Conservation (phyloP, 257 asterid species). For the Coffea eugenioides region DNA sequence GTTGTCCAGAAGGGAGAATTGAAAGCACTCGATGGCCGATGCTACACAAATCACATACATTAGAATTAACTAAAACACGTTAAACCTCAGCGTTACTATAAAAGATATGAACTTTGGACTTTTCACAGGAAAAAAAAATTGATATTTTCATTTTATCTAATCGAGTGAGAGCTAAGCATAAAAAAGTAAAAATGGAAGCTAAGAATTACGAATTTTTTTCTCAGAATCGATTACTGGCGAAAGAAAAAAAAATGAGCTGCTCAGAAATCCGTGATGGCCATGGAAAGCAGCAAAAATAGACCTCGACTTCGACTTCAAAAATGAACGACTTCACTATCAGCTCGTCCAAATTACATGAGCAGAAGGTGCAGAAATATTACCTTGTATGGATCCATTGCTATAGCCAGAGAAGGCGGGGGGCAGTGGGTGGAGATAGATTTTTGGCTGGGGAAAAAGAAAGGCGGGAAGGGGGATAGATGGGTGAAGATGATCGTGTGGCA, state of each 20-base stretch:
- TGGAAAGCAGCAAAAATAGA: background rate
- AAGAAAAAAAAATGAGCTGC: background rate
- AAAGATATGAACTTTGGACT: background rate
- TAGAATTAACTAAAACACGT: no score
- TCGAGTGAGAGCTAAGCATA: background rate
- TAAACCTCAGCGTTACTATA: no score
- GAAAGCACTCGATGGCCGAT: conserved; percentile 81
- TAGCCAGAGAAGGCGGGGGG: background rate
- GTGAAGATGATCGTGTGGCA: conserved; percentile 21
- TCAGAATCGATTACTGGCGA: background rate
- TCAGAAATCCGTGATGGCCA: no score
- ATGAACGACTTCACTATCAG: background rate
- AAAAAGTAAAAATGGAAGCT: background rate
- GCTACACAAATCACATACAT: conserved; percentile 37
- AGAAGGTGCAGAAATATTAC: conserved; percentile 16
- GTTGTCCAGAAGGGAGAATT: conserved; percentile 80
- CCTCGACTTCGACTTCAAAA: background rate
- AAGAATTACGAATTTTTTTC: background rate
- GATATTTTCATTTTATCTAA: background rate
- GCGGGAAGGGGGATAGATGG: background rate
- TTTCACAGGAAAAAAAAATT: background rate
- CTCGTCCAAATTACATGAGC: background rate
- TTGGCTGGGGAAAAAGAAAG: background rate
- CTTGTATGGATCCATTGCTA: conserved; percentile 74
- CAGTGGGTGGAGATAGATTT: no score